These are phyloP conservation scores for Solanum piurae DNA, from an alignment of 257 asterid genomes.

Conservation along the genomic window DNA sequence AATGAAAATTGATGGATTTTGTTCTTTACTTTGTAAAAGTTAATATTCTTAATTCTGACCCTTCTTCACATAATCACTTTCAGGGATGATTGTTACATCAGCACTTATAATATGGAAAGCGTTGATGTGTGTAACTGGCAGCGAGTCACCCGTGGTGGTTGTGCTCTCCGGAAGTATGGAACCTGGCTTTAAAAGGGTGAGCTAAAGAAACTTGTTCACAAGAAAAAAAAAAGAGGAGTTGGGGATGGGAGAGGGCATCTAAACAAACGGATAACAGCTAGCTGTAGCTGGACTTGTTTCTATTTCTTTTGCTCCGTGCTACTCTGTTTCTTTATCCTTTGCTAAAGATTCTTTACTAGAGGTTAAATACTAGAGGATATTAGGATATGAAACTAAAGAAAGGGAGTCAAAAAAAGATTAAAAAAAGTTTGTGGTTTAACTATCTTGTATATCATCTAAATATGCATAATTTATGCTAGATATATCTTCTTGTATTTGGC, in stretches of 20 bases:
- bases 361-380: background rate
- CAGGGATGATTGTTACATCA: conserved; percentile 97
- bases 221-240: background rate
- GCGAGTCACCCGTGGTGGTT: conserved; percentile 98
- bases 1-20: background rate
- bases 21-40: background rate
- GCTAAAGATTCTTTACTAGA: background rate
- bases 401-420: background rate
- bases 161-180: conserved; percentile 99
- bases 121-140: conserved; percentile 87
- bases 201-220: background rate
- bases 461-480: background rate
- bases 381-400: background rate
- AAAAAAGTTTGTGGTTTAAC: background rate
- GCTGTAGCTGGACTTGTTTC: background rate
- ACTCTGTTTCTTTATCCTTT: background rate
- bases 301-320: background rate
- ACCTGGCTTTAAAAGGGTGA: conserved; percentile 96
- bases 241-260: background rate
- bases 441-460: background rate
- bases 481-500: background rate
- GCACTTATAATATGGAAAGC: conserved; percentile 99
- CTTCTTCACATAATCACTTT: background rate
- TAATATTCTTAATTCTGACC: background rate
- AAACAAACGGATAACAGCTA: background rate